Evolutionary conservation across 768 basidiomycete genomes (phyloP), one percentile per base, ranked within the genome.

Genomic region (Boletus reticulatus): DNA sequence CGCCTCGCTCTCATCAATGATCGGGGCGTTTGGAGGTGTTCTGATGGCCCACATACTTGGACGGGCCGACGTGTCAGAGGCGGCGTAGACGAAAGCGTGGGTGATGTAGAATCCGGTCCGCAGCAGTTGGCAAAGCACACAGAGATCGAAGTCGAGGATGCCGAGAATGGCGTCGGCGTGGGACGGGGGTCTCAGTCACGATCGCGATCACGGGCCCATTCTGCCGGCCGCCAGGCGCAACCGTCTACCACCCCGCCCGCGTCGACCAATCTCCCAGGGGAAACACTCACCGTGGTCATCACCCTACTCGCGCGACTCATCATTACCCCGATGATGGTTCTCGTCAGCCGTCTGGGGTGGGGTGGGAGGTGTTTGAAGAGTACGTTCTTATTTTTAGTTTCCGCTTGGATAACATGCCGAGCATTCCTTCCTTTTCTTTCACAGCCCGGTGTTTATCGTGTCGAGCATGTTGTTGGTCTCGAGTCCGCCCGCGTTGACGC

Each of bases 361-460:
- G 65, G 59, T 1, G 66, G 61, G 49, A 65, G 0, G 81, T 92
- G 4, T 91, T 89, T 59, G 82, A 84, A 47, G 91, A 93, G 90
- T 93, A 62, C 62, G 88, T 84, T 27, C 27, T 27, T 9, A 27
- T 27, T 27, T 27, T 8, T 6, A n/a, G 17, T n/a, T 42, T 37
- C 4, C 17, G 19, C 27, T 32, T n/a, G 7, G 10, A 12, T 13
- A 10, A n/a, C 34, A 14, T 34, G 12, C 14, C 38, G 38, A 17
- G n/a, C 6, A 39, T n/a, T 7, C 38, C 4, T 17, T n/a, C 38
- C 4, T 39, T 13, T 17, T 8, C 12, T 36, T 36, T 13, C 12
- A 3, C 52, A 94, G 91, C 68, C 92, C 93, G 0, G 87, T 94
- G 6, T 95, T 94, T 62, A 82, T 98, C 43, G 84, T 94, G 2